These are phyloP conservation scores for Megacollybia marginata DNA, from an alignment of 768 basidiomycete species.

Conservation along the genomic window DNA sequence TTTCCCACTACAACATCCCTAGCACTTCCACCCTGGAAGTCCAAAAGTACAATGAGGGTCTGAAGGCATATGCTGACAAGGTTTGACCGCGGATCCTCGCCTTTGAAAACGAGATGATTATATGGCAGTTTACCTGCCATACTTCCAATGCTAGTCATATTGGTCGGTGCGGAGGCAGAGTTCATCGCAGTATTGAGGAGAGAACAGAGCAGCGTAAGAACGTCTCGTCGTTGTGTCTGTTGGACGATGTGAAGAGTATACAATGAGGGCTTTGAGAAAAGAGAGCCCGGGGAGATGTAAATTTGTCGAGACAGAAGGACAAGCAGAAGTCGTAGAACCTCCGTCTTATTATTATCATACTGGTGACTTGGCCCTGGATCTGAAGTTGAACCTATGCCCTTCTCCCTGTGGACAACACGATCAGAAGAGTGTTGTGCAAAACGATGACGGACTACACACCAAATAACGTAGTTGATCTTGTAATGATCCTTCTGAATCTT, in stretches of 20 bases:
- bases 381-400: conserved; percentile 84
- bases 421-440: neutral
- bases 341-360: conserved; percentile 76
- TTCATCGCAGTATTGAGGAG: conserved; percentile 87
- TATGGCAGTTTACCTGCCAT: conserved; percentile 80
- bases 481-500: conserved; percentile 72
- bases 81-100: conserved; percentile 70
- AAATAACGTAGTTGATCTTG: conserved; percentile 83
- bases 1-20: conserved; percentile 39
- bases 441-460: conserved; percentile 41
- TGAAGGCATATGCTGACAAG: conserved; percentile 74
- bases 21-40: conserved; percentile 75
- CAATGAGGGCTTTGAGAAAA: conserved; percentile 67
- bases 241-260: conserved; percentile 78
- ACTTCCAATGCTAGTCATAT: conserved; percentile 48
- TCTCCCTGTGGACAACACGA: conserved; percentile 58
- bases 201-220: conserved; percentile 91
- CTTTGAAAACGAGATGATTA: conserved; percentile 85
- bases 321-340: conserved; percentile 84
- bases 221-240: conserved; percentile 66
- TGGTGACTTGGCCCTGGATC: conserved; percentile 57
- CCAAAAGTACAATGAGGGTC: conserved; percentile 66
- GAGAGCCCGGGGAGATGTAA: conserved; percentile 62
- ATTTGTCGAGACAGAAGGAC: conserved; percentile 88
- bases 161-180: conserved; percentile 35